Percentiles rank a stretch among this genome's conserved stretches.
Conservation (phyloP, 352 stramenopile genomes). For the Globisporangium uncinulatum region DNA sequence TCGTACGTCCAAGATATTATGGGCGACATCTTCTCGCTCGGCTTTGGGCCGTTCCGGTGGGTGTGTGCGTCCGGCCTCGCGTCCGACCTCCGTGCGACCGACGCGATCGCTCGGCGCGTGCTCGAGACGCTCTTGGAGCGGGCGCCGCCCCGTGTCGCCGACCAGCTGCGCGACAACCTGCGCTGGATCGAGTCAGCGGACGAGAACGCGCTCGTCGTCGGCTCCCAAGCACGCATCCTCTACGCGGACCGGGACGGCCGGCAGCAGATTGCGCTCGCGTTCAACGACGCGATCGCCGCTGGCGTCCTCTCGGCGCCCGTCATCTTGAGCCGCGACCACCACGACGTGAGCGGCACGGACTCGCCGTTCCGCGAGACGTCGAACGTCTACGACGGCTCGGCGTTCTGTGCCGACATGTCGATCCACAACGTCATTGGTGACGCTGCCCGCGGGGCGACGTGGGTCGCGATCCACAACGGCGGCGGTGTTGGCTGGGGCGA, state of each 20-base stretch:
- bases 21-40: conserved; percentile 89
- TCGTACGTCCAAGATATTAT: conserved; percentile 91
- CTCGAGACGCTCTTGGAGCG: conserved; percentile 53
- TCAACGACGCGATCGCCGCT: conserved; percentile 74
- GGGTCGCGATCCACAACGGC: conserved; percentile 87
- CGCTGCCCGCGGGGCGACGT: conserved; percentile 77
- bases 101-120: conserved; percentile 67
- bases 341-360: conserved; percentile 87
- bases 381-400: conserved; percentile 83
- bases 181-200: conserved; percentile 82
- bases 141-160: conserved; percentile 46
- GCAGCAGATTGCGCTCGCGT: conserved; percentile 67
- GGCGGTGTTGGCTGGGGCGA: conserved; percentile 87
- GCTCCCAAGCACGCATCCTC: conserved; percentile 85
- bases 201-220: conserved; percentile 83
- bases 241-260: conserved; percentile 81
- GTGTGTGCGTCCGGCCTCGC: conserved; percentile 70
- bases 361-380: conserved; percentile 86
- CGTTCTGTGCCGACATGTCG: conserved; percentile 87
- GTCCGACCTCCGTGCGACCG: conserved; percentile 69
- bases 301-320: conserved; percentile 68
- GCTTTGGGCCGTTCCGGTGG: conserved; percentile 88
- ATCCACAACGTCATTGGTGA: conserved; percentile 89
- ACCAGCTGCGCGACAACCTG: conserved; percentile 82
- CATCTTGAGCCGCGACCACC: conserved; percentile 84